phyloP scores from a whole-genome alignment of 2,329 filamentous ascomycete genomes.

The Fusarium pseudocircinatum region DNA sequence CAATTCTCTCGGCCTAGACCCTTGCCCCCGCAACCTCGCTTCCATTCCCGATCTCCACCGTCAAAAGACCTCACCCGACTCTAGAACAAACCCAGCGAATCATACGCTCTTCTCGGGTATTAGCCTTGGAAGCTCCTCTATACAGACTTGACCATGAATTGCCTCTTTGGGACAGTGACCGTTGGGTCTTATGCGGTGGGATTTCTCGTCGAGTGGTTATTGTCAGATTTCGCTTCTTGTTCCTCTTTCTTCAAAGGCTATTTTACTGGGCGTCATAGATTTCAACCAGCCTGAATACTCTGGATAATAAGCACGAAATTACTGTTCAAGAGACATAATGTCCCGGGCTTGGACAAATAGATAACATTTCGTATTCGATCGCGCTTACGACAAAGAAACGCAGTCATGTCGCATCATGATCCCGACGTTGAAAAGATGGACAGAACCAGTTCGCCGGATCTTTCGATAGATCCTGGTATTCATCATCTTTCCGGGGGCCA shows the following conservation, averaged over 20 bases:
- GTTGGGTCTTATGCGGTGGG: neutral
- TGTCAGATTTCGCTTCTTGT: neutral
- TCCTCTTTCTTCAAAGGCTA: neutral
- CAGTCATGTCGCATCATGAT: slow-evolving; percentile 26
- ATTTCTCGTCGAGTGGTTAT: neutral
- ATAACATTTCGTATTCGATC: neutral
- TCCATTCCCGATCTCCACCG: slow-evolving; percentile 16
- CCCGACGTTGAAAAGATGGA: slow-evolving; percentile 48
- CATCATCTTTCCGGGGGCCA: slow-evolving; percentile 44
- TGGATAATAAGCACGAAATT: neutral
- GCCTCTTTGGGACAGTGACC: neutral
- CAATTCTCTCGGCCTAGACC: slow-evolving; percentile 13
- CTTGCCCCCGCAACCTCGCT: slow-evolving; percentile 33
- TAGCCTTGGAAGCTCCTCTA: slow-evolving; percentile 24
- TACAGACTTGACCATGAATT: slow-evolving; percentile 5
- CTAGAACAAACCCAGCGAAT: slow-evolving; percentile 16
- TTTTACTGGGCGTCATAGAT: slow-evolving; percentile 28
- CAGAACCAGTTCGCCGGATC: slow-evolving; percentile 47
- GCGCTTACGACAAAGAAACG: neutral
- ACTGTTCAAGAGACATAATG: slow-evolving; percentile 9
- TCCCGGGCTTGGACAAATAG: slow-evolving; percentile 25
- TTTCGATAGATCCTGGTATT: slow-evolving; percentile 37
- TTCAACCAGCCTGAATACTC: neutral
- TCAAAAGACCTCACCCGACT: slow-evolving; percentile 12
- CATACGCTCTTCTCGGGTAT: slow-evolving; percentile 13